Conservation (phyloP, 2,329 filamentous ascomycete genomes). For the Thelonectria olida region DNA sequence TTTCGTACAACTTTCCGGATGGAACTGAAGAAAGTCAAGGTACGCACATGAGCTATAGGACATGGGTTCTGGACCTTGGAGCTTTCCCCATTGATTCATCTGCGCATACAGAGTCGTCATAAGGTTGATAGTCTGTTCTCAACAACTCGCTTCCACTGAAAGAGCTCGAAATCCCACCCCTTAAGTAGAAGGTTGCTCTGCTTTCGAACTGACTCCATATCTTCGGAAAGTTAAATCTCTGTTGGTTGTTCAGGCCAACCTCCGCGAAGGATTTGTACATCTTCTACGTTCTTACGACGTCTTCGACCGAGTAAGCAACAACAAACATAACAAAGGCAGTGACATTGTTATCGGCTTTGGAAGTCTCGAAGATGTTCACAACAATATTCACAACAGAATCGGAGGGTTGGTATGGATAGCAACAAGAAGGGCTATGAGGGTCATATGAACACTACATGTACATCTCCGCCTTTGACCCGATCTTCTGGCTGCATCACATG, state of each 20-base stretch:
- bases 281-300: slow-evolving; percentile 10
- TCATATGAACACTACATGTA: not conserved
- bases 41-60: not conserved
- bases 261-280: slow-evolving; percentile 13
- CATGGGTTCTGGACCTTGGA: not conserved
- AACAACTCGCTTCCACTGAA: slow-evolving; percentile 11
- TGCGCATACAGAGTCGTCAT: too few species aligned
- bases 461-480: slow-evolving; percentile 3
- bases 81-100: not conserved
- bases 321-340: not conserved
- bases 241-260: not conserved
- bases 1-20: slow-evolving; percentile 2
- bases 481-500: slow-evolving; percentile 11
- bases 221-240: not conserved
- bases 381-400: slow-evolving; percentile 12
- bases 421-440: not conserved
- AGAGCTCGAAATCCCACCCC: too few species aligned
- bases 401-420: not conserved
- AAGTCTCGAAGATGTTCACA: slow-evolving; percentile 24
- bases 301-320: slow-evolving; percentile 7
- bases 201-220: slow-evolving; percentile 1
- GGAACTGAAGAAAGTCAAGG: slow-evolving; percentile 1
- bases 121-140: not conserved
- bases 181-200: too few species aligned
- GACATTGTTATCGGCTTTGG: slow-evolving; percentile 13